Evolutionary conservation across 2,329 filamentous ascomycete species (phyloP).

Genomic region (Pseudogymnoascus sp.): DNA sequence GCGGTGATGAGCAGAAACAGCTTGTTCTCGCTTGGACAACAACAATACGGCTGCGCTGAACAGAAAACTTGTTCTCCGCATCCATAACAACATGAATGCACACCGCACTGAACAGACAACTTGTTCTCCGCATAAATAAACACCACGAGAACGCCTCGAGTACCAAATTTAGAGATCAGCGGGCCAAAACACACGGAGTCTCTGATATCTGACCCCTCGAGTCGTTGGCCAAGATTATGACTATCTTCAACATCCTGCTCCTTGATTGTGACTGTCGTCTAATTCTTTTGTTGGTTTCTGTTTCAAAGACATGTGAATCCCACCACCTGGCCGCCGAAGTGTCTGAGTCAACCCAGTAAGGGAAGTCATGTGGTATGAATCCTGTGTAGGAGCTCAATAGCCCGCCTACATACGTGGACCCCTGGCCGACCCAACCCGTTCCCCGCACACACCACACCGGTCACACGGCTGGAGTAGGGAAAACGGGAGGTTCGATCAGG

Average conservation of each 20-base stretch:
- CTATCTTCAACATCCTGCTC: not conserved
- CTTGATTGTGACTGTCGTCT: not conserved
- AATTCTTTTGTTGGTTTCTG: not conserved
- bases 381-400: not conserved
- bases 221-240: not conserved
- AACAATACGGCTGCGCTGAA: not conserved
- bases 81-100: not conserved
- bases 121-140: not conserved
- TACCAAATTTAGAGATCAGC: not conserved
- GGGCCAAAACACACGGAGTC: not conserved
- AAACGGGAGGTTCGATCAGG: not conserved
- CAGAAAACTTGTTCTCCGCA: not conserved
- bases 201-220: not conserved
- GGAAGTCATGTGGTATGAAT: not conserved
- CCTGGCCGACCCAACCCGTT: not conserved
- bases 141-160: not conserved
- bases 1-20: not conserved
- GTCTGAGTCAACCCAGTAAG: not conserved
- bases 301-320: not conserved
- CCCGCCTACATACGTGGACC: not conserved
- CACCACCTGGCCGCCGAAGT: not conserved
- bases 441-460: not conserved
- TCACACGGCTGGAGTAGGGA: not conserved
- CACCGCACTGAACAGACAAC: not conserved
- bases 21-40: not conserved